phyloP scores from a whole-genome alignment of 495 filamentous ascomycete genomes.

The Annulohypoxylon stygium region DNA sequence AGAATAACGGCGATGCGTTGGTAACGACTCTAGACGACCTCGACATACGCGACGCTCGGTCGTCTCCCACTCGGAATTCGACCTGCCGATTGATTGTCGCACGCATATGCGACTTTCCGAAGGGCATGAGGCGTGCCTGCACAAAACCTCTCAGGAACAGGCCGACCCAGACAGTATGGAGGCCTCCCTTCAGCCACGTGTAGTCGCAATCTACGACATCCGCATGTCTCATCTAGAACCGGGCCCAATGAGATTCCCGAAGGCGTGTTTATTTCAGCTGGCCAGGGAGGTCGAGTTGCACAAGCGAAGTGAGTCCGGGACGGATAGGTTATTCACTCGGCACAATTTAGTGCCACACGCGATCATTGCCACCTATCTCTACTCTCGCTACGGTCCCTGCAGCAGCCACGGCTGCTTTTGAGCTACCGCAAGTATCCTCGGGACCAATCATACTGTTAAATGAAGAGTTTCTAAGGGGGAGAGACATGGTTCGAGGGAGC shows the following conservation, averaged over 20 bases:
- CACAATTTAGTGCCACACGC: slow-evolving; percentile 23
- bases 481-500: slow-evolving; percentile 15
- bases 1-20: background rate
- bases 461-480: slow-evolving; percentile 13
- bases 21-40: slow-evolving; percentile 8
- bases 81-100: slow-evolving; percentile 29
- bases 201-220: slow-evolving; percentile 42
- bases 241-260: slow-evolving; percentile 34
- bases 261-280: slow-evolving; percentile 39
- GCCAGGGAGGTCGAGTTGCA: slow-evolving; percentile 30
- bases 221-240: slow-evolving; percentile 45
- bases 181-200: slow-evolving; percentile 44
- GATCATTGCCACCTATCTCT: slow-evolving; percentile 30
- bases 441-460: slow-evolving; percentile 29
- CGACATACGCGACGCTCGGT: slow-evolving; percentile 23
- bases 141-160: slow-evolving; percentile 30
- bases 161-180: slow-evolving; percentile 40
- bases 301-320: slow-evolving; percentile 29
- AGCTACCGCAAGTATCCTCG: slow-evolving; percentile 8
- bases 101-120: slow-evolving; percentile 42
- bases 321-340: slow-evolving; percentile 29
- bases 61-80: slow-evolving; percentile 30
- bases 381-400: slow-evolving; percentile 30
- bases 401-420: slow-evolving; percentile 31
- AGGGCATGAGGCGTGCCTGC: slow-evolving; percentile 19